Base-by-base conservation (phyloP, 495 filamentous ascomycete genomes). In the Podospora sp. region DNA sequence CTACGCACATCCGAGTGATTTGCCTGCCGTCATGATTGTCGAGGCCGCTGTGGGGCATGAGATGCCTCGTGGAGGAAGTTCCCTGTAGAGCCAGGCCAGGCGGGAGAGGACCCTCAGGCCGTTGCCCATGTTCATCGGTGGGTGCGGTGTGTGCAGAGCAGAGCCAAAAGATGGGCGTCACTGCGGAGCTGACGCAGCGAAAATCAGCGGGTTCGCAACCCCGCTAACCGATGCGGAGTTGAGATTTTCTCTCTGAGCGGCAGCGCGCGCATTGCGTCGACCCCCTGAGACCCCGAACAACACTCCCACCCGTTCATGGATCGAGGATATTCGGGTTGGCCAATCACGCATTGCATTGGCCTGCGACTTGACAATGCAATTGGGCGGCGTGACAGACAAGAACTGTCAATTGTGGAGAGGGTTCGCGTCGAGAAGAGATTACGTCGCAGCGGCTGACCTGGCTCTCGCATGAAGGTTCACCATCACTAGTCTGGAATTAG, bases 401-500 rank as follows among this genome's bases (percentile, higher is more conserved):
- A 55, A 22, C 21, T 26, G 22, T 20, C 22, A 33, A 59, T 33
- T 59, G 56, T 59, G 25, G 56, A 25, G 56, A 59, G 26, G 56
- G 24, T n/a, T 59, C 18, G 24, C 21, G 11, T 6, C 9, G 52
- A 26, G 7, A n/a, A 55, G 52, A 24, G 59, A 27, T 9, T 40
- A 49, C 6, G 24, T 7, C 1, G 24, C 49, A 29, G 29, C 58
- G 16, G 29, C 58, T 61, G 61, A 26, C 25, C 27, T 25, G 51
- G 36, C 40, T 33, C 22, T 53, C 40, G 56, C 64, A 60, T 60
- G n/a, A 63, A 36, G 25, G 24, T 25, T 25, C 33, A 60, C n/a
- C 52, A 59, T 66, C 64, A 33, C 56, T 66, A 60, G 55, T 66
- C 35, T 49, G 40, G 12, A 36, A 56, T 60, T 66, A 66, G 64